Base-by-base conservation (phyloP, 2,329 filamentous ascomycete species). In the Epichloe coenophiala region DNA sequence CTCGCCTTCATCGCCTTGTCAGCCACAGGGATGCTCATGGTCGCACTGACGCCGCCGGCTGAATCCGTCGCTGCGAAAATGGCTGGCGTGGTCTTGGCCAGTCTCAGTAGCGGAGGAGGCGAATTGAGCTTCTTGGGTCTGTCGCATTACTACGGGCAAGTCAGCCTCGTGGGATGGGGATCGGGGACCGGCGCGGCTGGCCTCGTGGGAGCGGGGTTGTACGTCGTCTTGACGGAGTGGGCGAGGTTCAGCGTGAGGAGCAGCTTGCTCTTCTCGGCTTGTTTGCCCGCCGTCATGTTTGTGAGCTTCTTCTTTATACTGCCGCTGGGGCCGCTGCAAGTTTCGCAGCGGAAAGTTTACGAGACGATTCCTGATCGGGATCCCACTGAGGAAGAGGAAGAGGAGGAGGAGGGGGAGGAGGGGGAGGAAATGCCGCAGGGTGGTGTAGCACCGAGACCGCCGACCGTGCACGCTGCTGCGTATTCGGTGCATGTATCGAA, bases 181-280 rank as follows among this genome's bases (percentile, higher is more conserved):
- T 91, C 86, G 56, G 91, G 91, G 0, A 96, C 91, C 0, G 91
- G 91, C 1, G 91, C 86, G 0, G 91, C 91, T 1, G 91, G 91
- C 0, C 66, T 98, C 51, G 74, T 91, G 1, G 93, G 93, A 5
- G 88, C 91, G 1, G 89, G 89, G 0, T 74, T 91, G 13, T 98
- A 97, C 67, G 87, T 94, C 7, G 62, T 91, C 45, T 76, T 93
- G 52, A 97, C 91, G 1, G 90, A 86, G 35, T 86, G 83, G 61
- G 71, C 94, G 51, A 81, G 81, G 0, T 76, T 95, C 56, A 81
- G 77, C 48, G 87, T 95, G 42, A 78, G 77, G 58, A 75, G 75
- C 23, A 94, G 85, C 55, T 66, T 97, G 56, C 68, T 96, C 39
- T 77, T 82, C 15, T 89, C 87, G 37, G 87, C 90, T 0, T 83